These are phyloP conservation scores for Cantharellus cinnabarinus DNA, from an alignment of 768 basidiomycete genomes.

Conservation along the genomic window DNA sequence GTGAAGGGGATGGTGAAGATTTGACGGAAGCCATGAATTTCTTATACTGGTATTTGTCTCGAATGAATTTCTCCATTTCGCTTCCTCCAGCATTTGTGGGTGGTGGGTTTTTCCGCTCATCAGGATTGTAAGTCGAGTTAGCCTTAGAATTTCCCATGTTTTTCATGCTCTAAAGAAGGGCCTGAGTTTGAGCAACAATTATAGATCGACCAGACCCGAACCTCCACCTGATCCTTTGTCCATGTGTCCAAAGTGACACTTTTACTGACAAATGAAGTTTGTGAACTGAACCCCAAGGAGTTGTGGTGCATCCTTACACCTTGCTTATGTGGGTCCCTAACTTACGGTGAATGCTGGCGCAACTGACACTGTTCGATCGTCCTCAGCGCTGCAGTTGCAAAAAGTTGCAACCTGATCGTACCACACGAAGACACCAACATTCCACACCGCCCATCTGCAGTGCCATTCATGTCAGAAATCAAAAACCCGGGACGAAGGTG, in stretches of 20 bases:
- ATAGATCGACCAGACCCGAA: slow-evolving; percentile 17
- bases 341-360: slow-evolving; percentile 84
- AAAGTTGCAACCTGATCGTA: slow-evolving; percentile 15
- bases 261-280: slow-evolving; percentile 32
- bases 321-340: slow-evolving; percentile 86
- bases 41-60: slow-evolving; percentile 51
- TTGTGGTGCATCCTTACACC: slow-evolving; percentile 41
- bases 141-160: slow-evolving; percentile 63
- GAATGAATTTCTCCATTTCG: slow-evolving; percentile 80
- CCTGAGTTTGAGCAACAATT: slow-evolving; percentile 6
- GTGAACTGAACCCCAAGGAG: neutral
- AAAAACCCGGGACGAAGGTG: neutral
- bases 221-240: slow-evolving; percentile 78
- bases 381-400: neutral
- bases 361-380: slow-evolving; percentile 37
- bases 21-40: slow-evolving; percentile 28
- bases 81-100: slow-evolving; percentile 69
- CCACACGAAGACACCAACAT: slow-evolving; percentile 80
- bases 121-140: slow-evolving; percentile 63
- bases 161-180: slow-evolving; percentile 44
- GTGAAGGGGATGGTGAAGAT: neutral
- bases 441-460: slow-evolving; percentile 64
- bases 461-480: neutral
- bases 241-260: slow-evolving; percentile 75
- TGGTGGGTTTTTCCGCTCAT: slow-evolving; percentile 64